These are phyloP conservation scores for Austroboletus eburneus DNA, from an alignment of 768 basidiomycete genomes.

Conservation along the genomic window DNA sequence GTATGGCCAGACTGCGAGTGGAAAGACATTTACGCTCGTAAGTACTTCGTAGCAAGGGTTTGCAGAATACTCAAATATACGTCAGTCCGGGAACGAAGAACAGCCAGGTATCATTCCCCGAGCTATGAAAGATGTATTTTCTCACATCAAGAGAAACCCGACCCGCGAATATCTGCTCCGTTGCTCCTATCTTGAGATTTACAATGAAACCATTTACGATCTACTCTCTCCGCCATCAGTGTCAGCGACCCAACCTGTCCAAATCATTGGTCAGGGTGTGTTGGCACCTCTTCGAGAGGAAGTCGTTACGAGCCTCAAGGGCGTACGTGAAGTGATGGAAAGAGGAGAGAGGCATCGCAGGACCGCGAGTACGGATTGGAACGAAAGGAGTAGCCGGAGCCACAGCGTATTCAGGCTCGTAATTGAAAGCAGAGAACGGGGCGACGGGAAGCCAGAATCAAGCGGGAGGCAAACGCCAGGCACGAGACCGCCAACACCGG, in stretches of 20 bases:
- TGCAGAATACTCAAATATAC: constrained; percentile 25
- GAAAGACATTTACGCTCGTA: constrained; percentile 69
- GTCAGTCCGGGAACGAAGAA: constrained; percentile 64
- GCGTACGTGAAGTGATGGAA: constrained; percentile 79
- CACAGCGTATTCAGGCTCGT: constrained; percentile 94
- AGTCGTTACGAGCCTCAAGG: constrained; percentile 86
- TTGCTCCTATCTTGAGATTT: constrained; percentile 96
- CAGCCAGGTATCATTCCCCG: constrained; percentile 95
- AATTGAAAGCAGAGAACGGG: constrained; percentile 78
- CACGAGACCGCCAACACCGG: constrained; percentile 44
- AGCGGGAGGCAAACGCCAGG: constrained; percentile 54
- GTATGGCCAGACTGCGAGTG: constrained; percentile 83
- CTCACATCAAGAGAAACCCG: constrained; percentile 71
- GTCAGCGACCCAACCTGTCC: constrained; percentile 54
- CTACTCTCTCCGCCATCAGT: constrained; percentile 70
- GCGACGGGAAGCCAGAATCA: constrained; percentile 39
- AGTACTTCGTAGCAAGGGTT: constrained; percentile 14
- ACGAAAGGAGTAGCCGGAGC: constrained; percentile 89
- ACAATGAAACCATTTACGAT: constrained; percentile 89
- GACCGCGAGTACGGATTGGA: constrained; percentile 99
- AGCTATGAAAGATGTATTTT: constrained; percentile 89
- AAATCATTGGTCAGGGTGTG: constrained; percentile 67
- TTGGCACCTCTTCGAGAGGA: constrained; percentile 83
- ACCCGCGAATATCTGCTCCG: constrained; percentile 89
- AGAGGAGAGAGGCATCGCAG: constrained; percentile 84